phyloP scores from a whole-genome alignment of 257 asterid species.

The Echites panduratus region DNA sequence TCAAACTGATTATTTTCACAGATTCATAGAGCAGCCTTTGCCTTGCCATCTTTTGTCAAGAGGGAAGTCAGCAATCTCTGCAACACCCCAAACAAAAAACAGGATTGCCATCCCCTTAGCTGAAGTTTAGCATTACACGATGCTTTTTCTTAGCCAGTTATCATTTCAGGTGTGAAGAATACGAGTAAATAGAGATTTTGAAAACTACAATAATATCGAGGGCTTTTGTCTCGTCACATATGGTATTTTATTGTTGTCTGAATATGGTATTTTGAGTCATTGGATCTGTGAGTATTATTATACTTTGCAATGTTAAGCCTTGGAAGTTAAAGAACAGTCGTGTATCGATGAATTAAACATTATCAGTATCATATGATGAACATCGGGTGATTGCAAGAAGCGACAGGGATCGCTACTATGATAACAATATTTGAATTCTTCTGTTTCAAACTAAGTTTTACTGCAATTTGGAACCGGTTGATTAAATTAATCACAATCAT shows the following conservation, averaged over 20 bases:
- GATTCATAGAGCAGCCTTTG: conserved; percentile 89
- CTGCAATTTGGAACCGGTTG: too few species aligned
- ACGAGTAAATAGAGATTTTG: background rate
- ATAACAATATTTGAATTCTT: too few species aligned
- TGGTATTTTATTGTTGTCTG: background rate
- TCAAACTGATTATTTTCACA: conserved; percentile 25
- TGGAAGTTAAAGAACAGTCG: background rate
- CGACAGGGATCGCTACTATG: too few species aligned
- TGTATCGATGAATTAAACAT: background rate
- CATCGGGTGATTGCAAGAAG: too few species aligned
- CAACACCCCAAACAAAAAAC: conserved; percentile 14
- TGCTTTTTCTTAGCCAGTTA: background rate
- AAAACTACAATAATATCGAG: background rate
- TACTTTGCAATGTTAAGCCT: background rate
- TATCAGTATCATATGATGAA: too few species aligned
- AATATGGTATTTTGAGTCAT: background rate
- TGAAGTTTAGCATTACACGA: background rate
- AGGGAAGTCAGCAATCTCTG: conserved; percentile 73
- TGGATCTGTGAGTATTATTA: background rate
- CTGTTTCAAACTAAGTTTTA: too few species aligned
- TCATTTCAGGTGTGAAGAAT: conserved; percentile 3
- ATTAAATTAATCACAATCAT: too few species aligned
- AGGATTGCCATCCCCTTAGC: background rate
- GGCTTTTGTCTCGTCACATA: background rate
- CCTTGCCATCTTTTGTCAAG: conserved; percentile 78